Conservation (phyloP, 768 basidiomycete species). For the Tylopilus sp. region DNA sequence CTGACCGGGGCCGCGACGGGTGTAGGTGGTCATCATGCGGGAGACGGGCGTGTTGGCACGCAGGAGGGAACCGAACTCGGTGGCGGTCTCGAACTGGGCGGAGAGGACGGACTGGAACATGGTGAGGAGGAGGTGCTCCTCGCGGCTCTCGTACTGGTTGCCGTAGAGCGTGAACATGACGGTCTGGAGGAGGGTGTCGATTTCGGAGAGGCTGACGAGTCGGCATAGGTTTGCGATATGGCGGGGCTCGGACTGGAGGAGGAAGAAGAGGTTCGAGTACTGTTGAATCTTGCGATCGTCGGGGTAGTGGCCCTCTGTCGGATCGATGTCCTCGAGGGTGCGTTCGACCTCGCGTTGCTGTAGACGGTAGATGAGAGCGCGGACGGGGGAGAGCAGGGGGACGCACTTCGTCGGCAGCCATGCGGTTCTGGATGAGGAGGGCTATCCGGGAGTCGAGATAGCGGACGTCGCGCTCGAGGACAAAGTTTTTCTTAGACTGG, state of each 20-base stretch:
- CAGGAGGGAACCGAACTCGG: constrained; percentile 97
- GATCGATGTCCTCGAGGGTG: constrained; percentile 94
- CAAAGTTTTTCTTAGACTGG: constrained; percentile 99
- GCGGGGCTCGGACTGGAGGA: constrained; percentile 95
- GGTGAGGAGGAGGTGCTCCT: constrained; percentile 96
- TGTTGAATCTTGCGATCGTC: constrained; percentile 94
- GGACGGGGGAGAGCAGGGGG: background rate
- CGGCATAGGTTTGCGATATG: constrained; percentile 96
- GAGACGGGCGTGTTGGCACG: constrained; percentile 99
- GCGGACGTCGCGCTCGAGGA: constrained; percentile 96
- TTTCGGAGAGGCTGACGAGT: constrained; percentile 93
- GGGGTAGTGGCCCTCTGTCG: constrained; percentile 87
- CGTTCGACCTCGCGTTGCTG: constrained; percentile 96
- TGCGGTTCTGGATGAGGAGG: constrained; percentile 95
- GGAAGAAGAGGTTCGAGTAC: constrained; percentile 98
- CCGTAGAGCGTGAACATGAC: constrained; percentile 99
- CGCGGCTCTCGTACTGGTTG: constrained; percentile 97
- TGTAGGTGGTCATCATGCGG: constrained; percentile 99
- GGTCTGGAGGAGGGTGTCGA: constrained; percentile 97
- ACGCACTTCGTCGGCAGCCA: constrained; percentile 91
- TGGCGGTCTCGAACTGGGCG: constrained; percentile 98
- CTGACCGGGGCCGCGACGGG: constrained; percentile 96
- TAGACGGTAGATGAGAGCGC: constrained; percentile 10
- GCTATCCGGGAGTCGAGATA: constrained; percentile 98
- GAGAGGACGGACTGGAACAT: constrained; percentile 99